phyloP scores from a whole-genome alignment of 2,329 filamentous ascomycete genomes.

The Botrytis fragariae region DNA sequence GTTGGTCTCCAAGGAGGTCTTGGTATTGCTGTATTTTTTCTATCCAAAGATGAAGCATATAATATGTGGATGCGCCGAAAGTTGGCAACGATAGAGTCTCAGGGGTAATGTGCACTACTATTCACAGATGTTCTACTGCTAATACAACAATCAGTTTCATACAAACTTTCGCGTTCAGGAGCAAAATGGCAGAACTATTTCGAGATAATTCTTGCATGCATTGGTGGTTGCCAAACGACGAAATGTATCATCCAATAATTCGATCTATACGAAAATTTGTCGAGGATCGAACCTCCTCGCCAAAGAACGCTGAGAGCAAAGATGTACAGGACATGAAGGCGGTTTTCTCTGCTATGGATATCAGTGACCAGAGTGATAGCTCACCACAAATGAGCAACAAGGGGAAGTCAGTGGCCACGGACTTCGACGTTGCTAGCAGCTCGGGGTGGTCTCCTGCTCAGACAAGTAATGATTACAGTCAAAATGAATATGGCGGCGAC shows the following conservation, averaged over 20 bases:
- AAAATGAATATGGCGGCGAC: slow-evolving; percentile 15
- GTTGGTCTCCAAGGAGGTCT: slow-evolving; percentile 73
- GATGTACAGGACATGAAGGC: slow-evolving; percentile 73
- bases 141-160: slow-evolving; percentile 64
- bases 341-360: slow-evolving; percentile 63
- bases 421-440: slow-evolving; percentile 22
- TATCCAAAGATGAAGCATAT: slow-evolving; percentile 72
- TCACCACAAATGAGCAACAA: slow-evolving; percentile 18
- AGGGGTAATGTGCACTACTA: slow-evolving; percentile 59
- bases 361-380: slow-evolving; percentile 44
- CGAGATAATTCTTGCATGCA: slow-evolving; percentile 65
- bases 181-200: slow-evolving; percentile 74
- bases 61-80: slow-evolving; percentile 77
- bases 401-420: slow-evolving; percentile 9
- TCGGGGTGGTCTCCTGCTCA: slow-evolving; percentile 20
- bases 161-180: slow-evolving; percentile 70
- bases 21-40: slow-evolving; percentile 71
- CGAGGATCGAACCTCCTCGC: slow-evolving; percentile 67
- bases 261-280: slow-evolving; percentile 78
- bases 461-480: neutral
- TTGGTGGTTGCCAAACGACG: slow-evolving; percentile 89
- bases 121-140: slow-evolving; percentile 9
- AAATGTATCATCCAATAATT: slow-evolving; percentile 71
- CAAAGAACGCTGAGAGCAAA: slow-evolving; percentile 56
- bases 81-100: slow-evolving; percentile 72